These are phyloP conservation scores for Parachaetomium inaequale DNA, from an alignment of 495 filamentous ascomycete species.

Conservation along the genomic window DNA sequence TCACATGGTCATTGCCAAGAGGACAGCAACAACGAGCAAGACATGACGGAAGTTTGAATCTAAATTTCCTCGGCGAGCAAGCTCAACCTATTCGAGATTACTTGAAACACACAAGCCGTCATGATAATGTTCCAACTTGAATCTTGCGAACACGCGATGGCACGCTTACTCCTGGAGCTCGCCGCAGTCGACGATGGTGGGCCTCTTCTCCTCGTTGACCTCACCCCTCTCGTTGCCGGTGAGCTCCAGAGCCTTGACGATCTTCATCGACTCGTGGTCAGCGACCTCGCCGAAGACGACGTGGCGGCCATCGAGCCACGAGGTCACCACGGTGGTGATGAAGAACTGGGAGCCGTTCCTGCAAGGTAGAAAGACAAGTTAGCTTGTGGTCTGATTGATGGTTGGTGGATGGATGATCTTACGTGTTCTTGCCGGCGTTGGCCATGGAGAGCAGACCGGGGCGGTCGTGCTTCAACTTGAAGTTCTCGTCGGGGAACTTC, in stretches of 20 bases:
- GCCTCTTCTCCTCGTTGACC: slow-evolving; percentile 57
- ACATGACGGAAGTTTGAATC: not conserved
- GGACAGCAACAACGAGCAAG: too few relatives aligned
- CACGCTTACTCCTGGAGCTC: slow-evolving; percentile 42
- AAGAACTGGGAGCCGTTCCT: slow-evolving; percentile 80
- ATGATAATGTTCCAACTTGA: not conserved
- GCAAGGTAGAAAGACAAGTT: slow-evolving; percentile 11
- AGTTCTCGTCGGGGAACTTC: slow-evolving; percentile 83
- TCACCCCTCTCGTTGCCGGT: slow-evolving; percentile 60
- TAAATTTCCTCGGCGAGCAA: not conserved
- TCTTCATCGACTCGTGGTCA: slow-evolving; percentile 55
- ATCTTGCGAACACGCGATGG: not conserved
- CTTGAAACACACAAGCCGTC: not conserved
- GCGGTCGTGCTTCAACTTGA: slow-evolving; percentile 58
- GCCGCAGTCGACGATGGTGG: slow-evolving; percentile 63
- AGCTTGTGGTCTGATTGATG: not conserved
- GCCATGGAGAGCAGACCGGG: slow-evolving; percentile 75
- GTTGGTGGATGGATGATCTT: slow-evolving; percentile 30
- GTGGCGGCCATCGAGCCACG: slow-evolving; percentile 75
- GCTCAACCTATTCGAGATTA: not conserved
- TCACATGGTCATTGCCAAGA: too few relatives aligned
- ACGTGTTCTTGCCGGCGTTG: slow-evolving; percentile 78
- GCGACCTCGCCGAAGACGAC: slow-evolving; percentile 79
- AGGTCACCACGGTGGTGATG: slow-evolving; percentile 67
- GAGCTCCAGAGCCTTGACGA: slow-evolving; percentile 73